phyloP scores from a whole-genome alignment of 148 eudicot genomes.

The Rhododendron simsii region DNA sequence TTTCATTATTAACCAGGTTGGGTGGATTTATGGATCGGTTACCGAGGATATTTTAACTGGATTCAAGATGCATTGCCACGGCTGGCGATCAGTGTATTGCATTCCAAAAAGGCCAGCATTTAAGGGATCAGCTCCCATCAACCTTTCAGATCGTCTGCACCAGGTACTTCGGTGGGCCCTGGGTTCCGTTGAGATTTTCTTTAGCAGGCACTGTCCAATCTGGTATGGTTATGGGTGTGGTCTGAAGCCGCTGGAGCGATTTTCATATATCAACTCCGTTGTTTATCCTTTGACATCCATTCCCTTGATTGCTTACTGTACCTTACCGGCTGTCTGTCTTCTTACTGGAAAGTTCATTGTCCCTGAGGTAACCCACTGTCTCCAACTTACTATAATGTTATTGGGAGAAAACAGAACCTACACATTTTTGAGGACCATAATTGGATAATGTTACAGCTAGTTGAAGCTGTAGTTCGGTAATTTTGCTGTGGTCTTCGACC shows the following conservation, averaged over 20 bases:
- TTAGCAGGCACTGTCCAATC: conserved; percentile 70
- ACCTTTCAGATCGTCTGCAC: conserved; percentile 76
- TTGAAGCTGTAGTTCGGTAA: background rate
- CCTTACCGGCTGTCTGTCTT: conserved; percentile 69
- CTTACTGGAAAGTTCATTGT: conserved; percentile 73
- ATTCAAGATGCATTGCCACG: conserved; percentile 79
- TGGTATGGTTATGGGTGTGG: conserved; percentile 73
- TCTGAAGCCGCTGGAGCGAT: conserved; percentile 62
- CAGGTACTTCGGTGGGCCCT: conserved; percentile 82
- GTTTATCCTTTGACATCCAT: conserved; percentile 69
- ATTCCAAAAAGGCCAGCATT: conserved; percentile 66
- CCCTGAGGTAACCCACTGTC: conserved; percentile 48
- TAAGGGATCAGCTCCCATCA: conserved; percentile 81
- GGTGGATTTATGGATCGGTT: conserved; percentile 77
- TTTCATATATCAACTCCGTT: conserved; percentile 68
- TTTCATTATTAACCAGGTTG: conserved; percentile 36
- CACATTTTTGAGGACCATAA: background rate
- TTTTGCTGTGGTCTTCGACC: no score
- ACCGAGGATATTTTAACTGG: conserved; percentile 81
- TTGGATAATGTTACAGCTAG: background rate
- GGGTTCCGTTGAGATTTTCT: conserved; percentile 70
- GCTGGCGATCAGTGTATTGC: conserved; percentile 81
- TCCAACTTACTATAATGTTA: background rate
- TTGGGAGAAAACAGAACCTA: background rate
- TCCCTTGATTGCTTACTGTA: conserved; percentile 65